A percentile compares a stretch with the other conserved stretches of the same genome.
These are phyloP conservation scores for Isabelozyma gotoi DNA, from an alignment of 805 yeast genomes.

Conservation along the genomic window DNA sequence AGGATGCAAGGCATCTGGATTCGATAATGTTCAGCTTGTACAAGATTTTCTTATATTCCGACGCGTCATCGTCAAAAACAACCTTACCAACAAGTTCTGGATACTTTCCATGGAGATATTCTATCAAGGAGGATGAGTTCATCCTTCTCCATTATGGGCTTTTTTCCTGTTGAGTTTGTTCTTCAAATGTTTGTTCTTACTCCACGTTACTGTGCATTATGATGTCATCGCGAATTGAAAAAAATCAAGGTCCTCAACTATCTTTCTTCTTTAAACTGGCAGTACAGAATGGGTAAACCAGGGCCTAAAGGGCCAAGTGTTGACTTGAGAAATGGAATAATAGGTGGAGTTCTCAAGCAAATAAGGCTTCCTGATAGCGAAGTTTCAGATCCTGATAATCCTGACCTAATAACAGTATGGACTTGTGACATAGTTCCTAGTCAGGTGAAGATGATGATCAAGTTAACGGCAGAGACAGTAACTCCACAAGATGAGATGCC, in stretches of 20 bases:
- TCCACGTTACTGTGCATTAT: neutral
- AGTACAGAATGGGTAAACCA: neutral
- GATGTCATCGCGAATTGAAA: constrained; percentile 2
- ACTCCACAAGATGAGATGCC: constrained; percentile 23
- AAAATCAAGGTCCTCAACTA: neutral
- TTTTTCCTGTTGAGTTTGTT: no score
- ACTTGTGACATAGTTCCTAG: constrained; percentile 43
- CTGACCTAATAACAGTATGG: constrained; percentile 45
- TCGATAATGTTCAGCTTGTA: neutral
- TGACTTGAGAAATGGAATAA: constrained; percentile 45
- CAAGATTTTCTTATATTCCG: neutral
- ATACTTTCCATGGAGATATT: neutral
- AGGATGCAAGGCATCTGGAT: neutral
- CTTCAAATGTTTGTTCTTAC: no score
- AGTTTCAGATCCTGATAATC: constrained; percentile 13
- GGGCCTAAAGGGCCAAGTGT: constrained; percentile 24
- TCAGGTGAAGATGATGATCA: constrained; percentile 25
- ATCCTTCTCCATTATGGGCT: neutral
- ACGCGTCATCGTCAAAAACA: neutral
- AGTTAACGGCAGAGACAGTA: constrained; percentile 24
- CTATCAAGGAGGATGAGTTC: neutral
- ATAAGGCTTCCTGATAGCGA: constrained; percentile 28
- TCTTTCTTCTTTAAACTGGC: neutral
- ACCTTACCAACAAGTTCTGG: neutral
- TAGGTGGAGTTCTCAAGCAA: constrained; percentile 48